phyloP scores from a whole-genome alignment of 2,329 filamentous ascomycete genomes.

The Gaeumannomyces sp. region DNA sequence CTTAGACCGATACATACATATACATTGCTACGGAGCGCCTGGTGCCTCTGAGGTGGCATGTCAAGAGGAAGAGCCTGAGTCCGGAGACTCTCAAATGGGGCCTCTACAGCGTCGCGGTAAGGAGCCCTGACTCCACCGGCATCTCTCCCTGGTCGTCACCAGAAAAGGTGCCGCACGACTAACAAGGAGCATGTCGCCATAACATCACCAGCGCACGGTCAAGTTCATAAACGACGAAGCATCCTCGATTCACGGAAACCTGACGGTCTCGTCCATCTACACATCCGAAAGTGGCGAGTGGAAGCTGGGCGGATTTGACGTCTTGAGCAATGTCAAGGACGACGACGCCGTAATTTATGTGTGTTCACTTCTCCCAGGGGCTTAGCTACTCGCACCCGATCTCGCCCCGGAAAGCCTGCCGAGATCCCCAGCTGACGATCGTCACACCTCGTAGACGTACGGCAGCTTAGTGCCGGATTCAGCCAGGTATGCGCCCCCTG shows the following conservation, averaged over 20 bases:
- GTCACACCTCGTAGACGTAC: slow-evolving; percentile 53
- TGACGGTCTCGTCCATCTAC: slow-evolving; percentile 82
- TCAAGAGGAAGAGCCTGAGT: slow-evolving; percentile 78
- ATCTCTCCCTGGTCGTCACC: not conserved
- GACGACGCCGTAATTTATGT: slow-evolving; percentile 91
- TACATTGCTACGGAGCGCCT: slow-evolving; percentile 94
- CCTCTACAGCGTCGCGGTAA: slow-evolving; percentile 74
- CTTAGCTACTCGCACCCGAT: slow-evolving; percentile 13
- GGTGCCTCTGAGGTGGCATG: slow-evolving; percentile 81
- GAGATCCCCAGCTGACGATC: not conserved
- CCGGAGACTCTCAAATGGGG: slow-evolving; percentile 98
- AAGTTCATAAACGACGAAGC: slow-evolving; percentile 97
- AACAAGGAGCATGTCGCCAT: not conserved
- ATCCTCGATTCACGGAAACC: slow-evolving; percentile 79
- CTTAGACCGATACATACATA: slow-evolving; percentile 83
- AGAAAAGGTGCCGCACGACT: not conserved
- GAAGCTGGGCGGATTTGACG: slow-evolving; percentile 91
- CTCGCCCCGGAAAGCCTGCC: not conserved
- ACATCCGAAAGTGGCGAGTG: slow-evolving; percentile 96
- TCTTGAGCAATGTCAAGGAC: slow-evolving; percentile 91
- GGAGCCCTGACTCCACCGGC: not conserved
- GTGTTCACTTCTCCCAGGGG: slow-evolving; percentile 13
- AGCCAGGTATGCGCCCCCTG: slow-evolving; percentile 77
- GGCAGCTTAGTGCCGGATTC: slow-evolving; percentile 84
- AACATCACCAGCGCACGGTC: slow-evolving; percentile 61